Base-by-base conservation (phyloP, 2,329 filamentous ascomycete genomes). In the Aspergillus quadrilineatus region DNA sequence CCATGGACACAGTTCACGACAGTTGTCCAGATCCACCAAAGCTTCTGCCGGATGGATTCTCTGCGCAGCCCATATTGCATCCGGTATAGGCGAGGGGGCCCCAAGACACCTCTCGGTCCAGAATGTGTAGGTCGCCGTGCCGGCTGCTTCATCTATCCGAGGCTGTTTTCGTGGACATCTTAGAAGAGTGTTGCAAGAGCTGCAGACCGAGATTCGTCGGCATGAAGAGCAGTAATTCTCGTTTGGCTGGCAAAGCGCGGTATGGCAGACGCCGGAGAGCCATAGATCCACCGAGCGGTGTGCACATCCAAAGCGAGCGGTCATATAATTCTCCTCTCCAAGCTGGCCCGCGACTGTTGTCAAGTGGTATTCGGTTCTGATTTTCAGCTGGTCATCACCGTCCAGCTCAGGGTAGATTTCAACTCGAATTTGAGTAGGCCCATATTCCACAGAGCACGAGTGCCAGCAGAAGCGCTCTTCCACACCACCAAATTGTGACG, bases 201-300 rank as follows among this genome's bases (percentile, higher is more conserved):
- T 67, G 61, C 73, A 75, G n/a, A 69, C 62, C 0, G 71, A 67
- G 48, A 75, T 75, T 14, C 69, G 67, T 46, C 65, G 63, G 56
- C 73, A 75, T 4, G 71, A 70, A 4, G 65, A 56, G 53, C 73
- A 75, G 51, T 63, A 64, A 5, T 63, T 66, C 51, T 74, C 69
- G 51, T 70, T 66, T 7, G 69, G 60, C 26, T 67, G 70, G 45
- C 73, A 75, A 55, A 73, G 64, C 1, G 67, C 68, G 10, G 69
- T 71, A 56, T 75, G 72, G 34, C 72, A 71, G 37, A 73, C 70
- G 48, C 72, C 71, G 6, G 72, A 70, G 14, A 75, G 53, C 73
- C 73, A 75, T n/a, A 75, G 58, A 57, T 75, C 73, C 50, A 74
- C 62, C 0, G 73, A 75, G 50, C 73, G 65, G 58, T 75, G 73